These are phyloP conservation scores for Pichia sp. DNA, from an alignment of 1,139 yeast genomes.

Conservation along the genomic window DNA sequence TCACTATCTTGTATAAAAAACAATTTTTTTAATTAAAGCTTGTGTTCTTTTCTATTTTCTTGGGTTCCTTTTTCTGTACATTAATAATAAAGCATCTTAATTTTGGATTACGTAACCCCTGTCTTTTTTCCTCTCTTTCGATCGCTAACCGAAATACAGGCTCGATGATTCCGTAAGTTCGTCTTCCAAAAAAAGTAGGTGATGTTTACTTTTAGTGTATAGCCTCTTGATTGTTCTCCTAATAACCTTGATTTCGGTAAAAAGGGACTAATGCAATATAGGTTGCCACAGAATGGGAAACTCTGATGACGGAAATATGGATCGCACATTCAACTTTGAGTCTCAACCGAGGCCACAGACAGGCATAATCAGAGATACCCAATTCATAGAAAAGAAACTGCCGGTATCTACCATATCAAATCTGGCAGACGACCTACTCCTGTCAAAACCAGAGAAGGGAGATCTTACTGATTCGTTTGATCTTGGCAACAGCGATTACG, in stretches of 20 bases:
- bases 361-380: slow-evolving; percentile 11
- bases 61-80: neutral
- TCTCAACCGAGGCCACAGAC: neutral
- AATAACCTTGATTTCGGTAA: neutral
- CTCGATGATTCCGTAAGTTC: neutral
- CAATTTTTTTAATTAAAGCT: slow-evolving; percentile 3
- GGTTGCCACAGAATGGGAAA: neutral
- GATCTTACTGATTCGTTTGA: slow-evolving; percentile 4
- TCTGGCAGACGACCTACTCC: neutral
- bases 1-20: slow-evolving; percentile 1
- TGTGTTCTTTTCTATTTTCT: slow-evolving; percentile 12
- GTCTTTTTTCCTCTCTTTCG: neutral
- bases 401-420: slow-evolving; percentile 5
- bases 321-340: neutral
- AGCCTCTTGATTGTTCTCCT: neutral
- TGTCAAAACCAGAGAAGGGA: neutral
- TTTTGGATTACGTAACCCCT: slow-evolving; percentile 4
- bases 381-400: slow-evolving; percentile 2
- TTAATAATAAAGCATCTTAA: neutral
- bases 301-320: neutral
- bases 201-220: neutral
- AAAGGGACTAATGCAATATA: neutral
- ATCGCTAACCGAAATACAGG: neutral
- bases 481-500: neutral
- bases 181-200: neutral